Conservation (phyloP, 352 stramenopile genomes). For the Pythium graminicola region DNA sequence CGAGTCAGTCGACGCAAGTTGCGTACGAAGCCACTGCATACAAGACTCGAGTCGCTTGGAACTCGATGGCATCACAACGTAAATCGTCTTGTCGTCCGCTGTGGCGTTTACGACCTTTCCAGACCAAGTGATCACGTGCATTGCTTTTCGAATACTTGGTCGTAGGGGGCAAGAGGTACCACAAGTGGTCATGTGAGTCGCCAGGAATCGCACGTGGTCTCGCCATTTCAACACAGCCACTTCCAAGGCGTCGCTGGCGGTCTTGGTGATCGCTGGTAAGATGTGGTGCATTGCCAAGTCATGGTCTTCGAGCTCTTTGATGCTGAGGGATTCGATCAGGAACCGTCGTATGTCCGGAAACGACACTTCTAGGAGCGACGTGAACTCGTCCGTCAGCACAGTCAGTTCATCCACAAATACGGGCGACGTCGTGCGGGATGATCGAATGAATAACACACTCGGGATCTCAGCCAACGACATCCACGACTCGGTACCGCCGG, state of each 20-base stretch:
- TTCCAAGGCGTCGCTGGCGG: background rate
- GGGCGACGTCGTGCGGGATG: background rate
- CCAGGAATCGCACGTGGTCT: constrained; percentile 16
- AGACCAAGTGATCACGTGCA: constrained; percentile 17
- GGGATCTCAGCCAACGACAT: constrained; percentile 7
- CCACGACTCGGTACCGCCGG: constrained; percentile 12
- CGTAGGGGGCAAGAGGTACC: constrained; percentile 1
- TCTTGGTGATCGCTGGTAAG: constrained; percentile 34
- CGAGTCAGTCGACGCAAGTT: background rate
- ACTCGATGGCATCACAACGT: constrained; percentile 9
- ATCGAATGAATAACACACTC: constrained; percentile 14
- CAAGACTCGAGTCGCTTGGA: constrained; percentile 2
- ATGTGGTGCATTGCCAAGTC: constrained; percentile 66
- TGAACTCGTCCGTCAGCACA: constrained; percentile 44
- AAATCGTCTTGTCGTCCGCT: background rate
- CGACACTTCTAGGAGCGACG: constrained; percentile 15
- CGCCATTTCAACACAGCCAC: background rate
- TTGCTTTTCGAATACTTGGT: constrained; percentile 6
- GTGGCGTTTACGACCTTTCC: background rate
- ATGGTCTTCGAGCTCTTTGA: constrained; percentile 63
- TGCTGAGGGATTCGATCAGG: constrained; percentile 39
- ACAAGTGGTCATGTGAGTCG: constrained; percentile 11
- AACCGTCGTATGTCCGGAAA: constrained; percentile 36
- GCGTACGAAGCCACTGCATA: constrained; percentile 1
- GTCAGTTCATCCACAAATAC: constrained; percentile 22